Evolutionary conservation across 176 grass and related monocot species (phyloP).

Genomic region (Phyllostachys edulis): DNA sequence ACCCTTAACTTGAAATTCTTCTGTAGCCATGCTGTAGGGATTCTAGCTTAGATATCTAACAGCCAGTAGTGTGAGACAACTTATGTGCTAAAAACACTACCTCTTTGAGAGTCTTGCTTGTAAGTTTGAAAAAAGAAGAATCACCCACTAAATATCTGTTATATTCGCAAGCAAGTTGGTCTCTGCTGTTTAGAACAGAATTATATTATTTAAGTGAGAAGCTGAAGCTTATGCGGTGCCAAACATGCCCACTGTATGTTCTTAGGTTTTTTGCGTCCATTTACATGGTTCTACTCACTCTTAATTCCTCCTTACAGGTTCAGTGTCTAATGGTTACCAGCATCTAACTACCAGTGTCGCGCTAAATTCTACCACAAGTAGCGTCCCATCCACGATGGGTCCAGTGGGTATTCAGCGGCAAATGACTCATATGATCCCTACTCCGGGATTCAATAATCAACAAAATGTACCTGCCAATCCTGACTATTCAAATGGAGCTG

Average conservation of each 20-base stretch:
- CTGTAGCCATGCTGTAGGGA: conserved; percentile 9
- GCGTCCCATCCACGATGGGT: conserved; percentile 48
- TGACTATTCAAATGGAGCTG: conserved; percentile 81
- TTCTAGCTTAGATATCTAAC: conserved; percentile 16
- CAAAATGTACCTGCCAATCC: conserved; percentile 56
- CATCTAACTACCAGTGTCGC: conserved; percentile 53
- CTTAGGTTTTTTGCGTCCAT: conserved; percentile 28
- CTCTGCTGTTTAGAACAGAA: conserved; percentile 16
- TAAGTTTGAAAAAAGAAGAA: not conserved
- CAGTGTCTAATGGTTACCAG: conserved; percentile 73
- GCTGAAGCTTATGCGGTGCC: conserved; percentile 11
- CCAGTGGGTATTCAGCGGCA: conserved; percentile 63
- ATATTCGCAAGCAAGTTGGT: not conserved
- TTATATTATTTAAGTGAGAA: conserved; percentile 28
- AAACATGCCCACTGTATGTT: not conserved
- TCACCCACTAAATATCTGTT: conserved; percentile 3
- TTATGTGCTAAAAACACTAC: not conserved
- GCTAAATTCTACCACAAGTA: conserved; percentile 62
- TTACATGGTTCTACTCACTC: conserved; percentile 20
- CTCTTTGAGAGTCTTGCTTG: not conserved
- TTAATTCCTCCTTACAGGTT: conserved; percentile 46
- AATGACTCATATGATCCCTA: conserved; percentile 90
- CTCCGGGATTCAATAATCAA: conserved; percentile 78
- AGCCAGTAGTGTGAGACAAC: not conserved
- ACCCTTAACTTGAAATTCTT: conserved; percentile 10